Percentiles rank a stretch among this genome's conserved stretches.
phyloP scores from a whole-genome alignment of 75 land plant genomes.

The Larix kaempferi region DNA sequence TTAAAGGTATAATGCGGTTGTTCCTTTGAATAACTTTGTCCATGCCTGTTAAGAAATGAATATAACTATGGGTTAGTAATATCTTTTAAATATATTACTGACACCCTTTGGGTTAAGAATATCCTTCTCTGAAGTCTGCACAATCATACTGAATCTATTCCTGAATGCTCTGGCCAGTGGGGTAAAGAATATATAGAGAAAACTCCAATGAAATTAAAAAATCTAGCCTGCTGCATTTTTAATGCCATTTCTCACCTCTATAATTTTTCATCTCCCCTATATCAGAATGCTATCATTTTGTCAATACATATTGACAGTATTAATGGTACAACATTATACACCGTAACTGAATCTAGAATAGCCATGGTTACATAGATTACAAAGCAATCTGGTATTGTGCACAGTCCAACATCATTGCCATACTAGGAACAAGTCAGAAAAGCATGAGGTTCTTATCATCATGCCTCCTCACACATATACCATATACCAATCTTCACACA shows the following conservation, averaged over 20 bases:
- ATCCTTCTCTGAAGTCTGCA: no score
- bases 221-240: not conserved
- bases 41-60: no score
- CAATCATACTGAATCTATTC: no score
- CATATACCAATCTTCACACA: not conserved
- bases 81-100: no score
- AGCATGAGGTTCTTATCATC: not conserved
- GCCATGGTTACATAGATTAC: not conserved
- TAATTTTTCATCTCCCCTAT: not conserved
- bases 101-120: no score
- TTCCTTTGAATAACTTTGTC: no score
- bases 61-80: no score
- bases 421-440: not conserved
- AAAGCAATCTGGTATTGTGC: not conserved
- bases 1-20: no score
- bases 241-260: not conserved
- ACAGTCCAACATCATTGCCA: not conserved
- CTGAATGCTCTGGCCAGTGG: no score
- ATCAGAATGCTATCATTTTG: slow-evolving; percentile 2
- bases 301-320: slow-evolving; percentile 8
- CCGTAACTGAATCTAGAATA: not conserved
- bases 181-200: no score
- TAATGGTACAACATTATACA: slow-evolving; percentile 8
- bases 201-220: not conserved
- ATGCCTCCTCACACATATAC: not conserved